These are phyloP conservation scores for Symbiodinium pilosum DNA, from an alignment of 73 alveolate genomes.

Conservation along the genomic window DNA sequence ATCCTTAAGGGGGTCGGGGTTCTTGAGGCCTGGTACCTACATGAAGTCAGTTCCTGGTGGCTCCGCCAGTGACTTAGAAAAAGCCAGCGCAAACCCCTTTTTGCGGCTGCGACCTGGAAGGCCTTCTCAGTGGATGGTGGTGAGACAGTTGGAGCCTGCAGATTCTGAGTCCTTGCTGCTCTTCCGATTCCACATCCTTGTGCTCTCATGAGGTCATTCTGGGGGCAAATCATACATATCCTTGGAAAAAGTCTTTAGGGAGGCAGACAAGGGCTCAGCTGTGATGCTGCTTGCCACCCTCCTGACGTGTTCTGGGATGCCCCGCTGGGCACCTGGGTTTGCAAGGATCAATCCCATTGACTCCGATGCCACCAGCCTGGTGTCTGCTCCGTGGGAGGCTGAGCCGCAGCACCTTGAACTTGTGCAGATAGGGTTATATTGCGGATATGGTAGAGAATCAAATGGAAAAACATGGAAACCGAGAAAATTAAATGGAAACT, in stretches of 20 bases:
- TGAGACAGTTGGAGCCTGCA: constrained; percentile 35
- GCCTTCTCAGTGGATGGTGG: constrained; percentile 74
- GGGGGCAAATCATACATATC: constrained; percentile 76
- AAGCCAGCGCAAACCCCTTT: background rate
- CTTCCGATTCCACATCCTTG: background rate
- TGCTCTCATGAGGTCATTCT: constrained; percentile 53
- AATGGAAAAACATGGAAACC: too few relatives aligned
- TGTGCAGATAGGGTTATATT: too few relatives aligned
- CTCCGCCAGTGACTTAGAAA: background rate
- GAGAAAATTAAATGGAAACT: too few relatives aligned
- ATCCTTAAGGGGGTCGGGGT: background rate
- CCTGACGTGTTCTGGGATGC: too few relatives aligned
- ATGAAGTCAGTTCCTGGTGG: constrained; percentile 90
- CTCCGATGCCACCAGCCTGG: constrained; percentile 46
- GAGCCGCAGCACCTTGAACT: background rate
- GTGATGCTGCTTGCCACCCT: too few relatives aligned
- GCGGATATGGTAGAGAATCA: too few relatives aligned
- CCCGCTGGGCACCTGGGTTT: too few relatives aligned
- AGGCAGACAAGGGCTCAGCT: constrained; percentile 26
- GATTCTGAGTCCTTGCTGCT: too few relatives aligned
- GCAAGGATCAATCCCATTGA: constrained; percentile 68
- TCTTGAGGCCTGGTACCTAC: constrained; percentile 81
- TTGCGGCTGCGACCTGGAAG: background rate
- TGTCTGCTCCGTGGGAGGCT: constrained; percentile 36
- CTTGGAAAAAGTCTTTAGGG: constrained; percentile 74